phyloP scores from a whole-genome alignment of 768 basidiomycete species.

The Tylopilus sp. region DNA sequence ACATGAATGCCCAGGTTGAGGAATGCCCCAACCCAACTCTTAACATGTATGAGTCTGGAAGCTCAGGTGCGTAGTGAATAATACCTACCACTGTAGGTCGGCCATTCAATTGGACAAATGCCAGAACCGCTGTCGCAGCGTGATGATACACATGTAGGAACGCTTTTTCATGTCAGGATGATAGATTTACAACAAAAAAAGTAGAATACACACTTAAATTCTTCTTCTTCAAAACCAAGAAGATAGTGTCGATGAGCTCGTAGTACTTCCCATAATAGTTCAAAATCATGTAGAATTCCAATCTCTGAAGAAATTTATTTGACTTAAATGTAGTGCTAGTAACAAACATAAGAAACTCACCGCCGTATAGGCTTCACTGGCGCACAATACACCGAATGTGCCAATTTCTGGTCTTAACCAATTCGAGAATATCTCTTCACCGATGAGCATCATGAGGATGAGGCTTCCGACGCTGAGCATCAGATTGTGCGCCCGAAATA shows the following conservation, averaged over 20 bases:
- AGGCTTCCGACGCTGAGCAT: conserved; percentile 77
- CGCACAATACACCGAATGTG: conserved; percentile 72
- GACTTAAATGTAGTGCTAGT: background rate
- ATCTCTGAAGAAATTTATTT: conserved; percentile 37
- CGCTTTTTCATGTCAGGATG: conserved; percentile 42
- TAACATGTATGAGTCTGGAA: background rate
- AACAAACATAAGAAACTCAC: conserved; percentile 43
- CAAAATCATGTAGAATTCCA: conserved; percentile 94
- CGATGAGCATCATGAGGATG: conserved; percentile 73
- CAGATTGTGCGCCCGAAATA: conserved; percentile 88
- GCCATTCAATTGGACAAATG: conserved; percentile 89
- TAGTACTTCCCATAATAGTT: conserved; percentile 92
- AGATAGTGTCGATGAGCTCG: conserved; percentile 91
- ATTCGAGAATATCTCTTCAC: conserved; percentile 85
- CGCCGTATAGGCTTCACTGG: conserved; percentile 71
- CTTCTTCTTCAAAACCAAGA: conserved; percentile 97
- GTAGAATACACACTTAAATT: conserved; percentile 63
- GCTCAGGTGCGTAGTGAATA: background rate
- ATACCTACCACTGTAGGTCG: conserved; percentile 78
- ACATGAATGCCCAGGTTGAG: conserved; percentile 92
- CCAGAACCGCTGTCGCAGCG: conserved; percentile 89
- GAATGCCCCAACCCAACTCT: conserved; percentile 91
- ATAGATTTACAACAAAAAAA: background rate
- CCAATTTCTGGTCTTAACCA: conserved; percentile 72
- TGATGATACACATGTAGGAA: conserved; percentile 99